Evolutionary conservation across 2,329 filamentous ascomycete species (phyloP).

Genomic region (Fusarium sororula): DNA sequence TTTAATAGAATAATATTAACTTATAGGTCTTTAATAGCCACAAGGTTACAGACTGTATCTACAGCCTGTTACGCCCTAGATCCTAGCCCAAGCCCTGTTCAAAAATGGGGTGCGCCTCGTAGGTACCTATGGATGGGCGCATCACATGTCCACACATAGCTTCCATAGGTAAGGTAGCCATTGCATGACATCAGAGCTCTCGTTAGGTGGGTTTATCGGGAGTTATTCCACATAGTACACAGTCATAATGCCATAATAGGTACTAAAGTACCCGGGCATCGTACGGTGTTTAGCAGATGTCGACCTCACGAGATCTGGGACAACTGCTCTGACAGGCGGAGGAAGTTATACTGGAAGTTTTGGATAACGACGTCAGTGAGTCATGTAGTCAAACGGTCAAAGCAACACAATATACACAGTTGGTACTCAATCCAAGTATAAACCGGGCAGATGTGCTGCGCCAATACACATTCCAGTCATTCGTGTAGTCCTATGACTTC

Average conservation of each 20-base stretch:
- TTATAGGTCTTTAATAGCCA: no score
- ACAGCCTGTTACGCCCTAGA: no score
- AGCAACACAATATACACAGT: neutral
- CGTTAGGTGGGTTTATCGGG: neutral
- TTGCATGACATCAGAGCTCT: conserved; percentile 18
- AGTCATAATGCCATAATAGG: neutral
- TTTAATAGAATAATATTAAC: no score
- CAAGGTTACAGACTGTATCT: no score
- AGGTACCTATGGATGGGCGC: neutral
- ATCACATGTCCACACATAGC: neutral
- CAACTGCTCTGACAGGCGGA: no score
- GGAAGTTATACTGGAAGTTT: neutral
- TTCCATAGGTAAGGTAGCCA: neutral
- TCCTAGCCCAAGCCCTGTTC: no score
- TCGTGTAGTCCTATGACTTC: neutral
- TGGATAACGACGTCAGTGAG: neutral
- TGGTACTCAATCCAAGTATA: neutral
- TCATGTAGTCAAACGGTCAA: no score
- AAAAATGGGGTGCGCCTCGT: no score
- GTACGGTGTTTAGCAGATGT: neutral
- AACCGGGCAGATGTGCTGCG: neutral
- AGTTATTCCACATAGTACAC: neutral
- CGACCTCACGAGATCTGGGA: neutral
- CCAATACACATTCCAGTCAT: conserved; percentile 3
- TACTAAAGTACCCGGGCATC: neutral